Evolutionary conservation across 2,329 filamentous ascomycete species (phyloP).

Genomic region (Amylocarpus encephaloides): DNA sequence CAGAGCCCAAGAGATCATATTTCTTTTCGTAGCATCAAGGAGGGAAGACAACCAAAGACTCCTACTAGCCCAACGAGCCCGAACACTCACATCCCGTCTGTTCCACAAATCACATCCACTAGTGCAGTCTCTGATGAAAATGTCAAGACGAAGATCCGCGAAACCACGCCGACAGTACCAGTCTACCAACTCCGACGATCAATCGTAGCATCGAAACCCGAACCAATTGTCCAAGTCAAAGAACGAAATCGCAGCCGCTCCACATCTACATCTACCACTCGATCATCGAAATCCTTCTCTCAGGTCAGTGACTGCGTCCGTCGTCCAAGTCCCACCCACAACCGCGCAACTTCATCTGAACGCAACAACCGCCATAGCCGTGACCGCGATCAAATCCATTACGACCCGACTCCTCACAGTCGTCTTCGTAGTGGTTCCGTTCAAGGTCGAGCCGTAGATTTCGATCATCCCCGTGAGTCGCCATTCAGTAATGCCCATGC

Average conservation of each 20-base stretch:
- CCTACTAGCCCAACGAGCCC: constrained; percentile 4
- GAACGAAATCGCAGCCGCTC: constrained; percentile 7
- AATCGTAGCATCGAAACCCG: not conserved
- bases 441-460: constrained; percentile 17
- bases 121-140: not conserved
- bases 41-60: not conserved
- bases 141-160: not conserved
- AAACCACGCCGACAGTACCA: not conserved
- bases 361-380: constrained; percentile 1
- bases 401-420: constrained; percentile 12
- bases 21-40: constrained; percentile 3
- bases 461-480: constrained; percentile 15
- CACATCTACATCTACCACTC: constrained; percentile 7
- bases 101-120: not conserved
- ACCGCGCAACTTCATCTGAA: constrained; percentile 4
- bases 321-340: not conserved
- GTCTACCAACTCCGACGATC: not conserved
- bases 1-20: constrained; percentile 3
- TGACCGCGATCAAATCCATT: constrained; percentile 19
- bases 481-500: constrained; percentile 29
- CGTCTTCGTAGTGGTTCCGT: constrained; percentile 17
- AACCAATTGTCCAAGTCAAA: constrained; percentile 1
- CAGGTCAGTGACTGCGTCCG: constrained; percentile 6
- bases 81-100: constrained; percentile 4
- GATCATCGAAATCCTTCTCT: constrained; percentile 6